phyloP scores from a whole-genome alignment of 192 early-diverging fungal genomes.

The Backusella luteola region DNA sequence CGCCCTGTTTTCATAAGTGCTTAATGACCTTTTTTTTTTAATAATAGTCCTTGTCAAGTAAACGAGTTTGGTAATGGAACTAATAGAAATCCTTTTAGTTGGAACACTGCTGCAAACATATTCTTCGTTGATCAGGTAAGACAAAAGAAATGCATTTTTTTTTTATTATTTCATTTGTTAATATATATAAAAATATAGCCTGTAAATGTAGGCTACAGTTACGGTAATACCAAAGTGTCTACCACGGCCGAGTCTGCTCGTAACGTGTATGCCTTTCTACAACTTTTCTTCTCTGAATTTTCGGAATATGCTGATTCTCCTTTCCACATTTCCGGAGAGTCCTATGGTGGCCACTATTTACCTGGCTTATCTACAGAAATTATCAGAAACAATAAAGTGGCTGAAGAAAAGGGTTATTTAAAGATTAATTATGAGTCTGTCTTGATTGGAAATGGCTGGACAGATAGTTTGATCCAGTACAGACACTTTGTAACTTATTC shows the following conservation, averaged over 20 bases:
- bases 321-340: conserved; percentile 91
- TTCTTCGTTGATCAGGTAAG: conserved; percentile 77
- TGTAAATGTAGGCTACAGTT: conserved; percentile 89
- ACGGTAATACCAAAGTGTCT: conserved; percentile 66
- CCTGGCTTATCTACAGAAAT: conserved; percentile 87
- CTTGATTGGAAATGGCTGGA: conserved; percentile 90
- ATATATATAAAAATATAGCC: conserved; percentile 45
- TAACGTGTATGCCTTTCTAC: conserved; percentile 92
- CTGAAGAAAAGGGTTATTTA: conserved; percentile 22
- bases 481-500: conserved; percentile 81
- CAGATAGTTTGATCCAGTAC: conserved; percentile 87
- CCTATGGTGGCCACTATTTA: conserved; percentile 84
- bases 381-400: conserved; percentile 69
- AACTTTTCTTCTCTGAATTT: conserved; percentile 86
- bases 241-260: conserved; percentile 76
- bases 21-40: background rate
- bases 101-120: conserved; percentile 89
- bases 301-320: conserved; percentile 71
- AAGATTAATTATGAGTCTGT: conserved; percentile 72
- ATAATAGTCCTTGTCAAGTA: conserved; percentile 72
- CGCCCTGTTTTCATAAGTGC: background rate
- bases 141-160: background rate
- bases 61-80: conserved; percentile 72
- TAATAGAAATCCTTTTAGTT: conserved; percentile 69
- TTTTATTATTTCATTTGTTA: background rate